Conservation (phyloP, 371 early-diverging fungal genomes). For the Mortierella sp. region DNA sequence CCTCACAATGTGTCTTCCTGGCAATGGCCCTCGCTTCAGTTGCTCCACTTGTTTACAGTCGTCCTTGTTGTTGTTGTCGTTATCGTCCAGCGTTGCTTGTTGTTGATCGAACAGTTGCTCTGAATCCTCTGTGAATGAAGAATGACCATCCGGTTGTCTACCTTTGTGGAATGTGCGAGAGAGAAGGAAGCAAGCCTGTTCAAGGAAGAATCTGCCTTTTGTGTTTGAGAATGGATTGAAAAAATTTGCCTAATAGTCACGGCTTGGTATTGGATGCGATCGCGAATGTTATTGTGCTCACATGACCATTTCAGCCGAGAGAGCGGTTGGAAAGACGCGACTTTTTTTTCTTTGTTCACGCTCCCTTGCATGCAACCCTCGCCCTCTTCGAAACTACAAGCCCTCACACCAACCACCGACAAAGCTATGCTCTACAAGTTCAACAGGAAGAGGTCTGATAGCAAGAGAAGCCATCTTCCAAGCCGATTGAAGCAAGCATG, state of each 20-base stretch:
- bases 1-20: neutral
- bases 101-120: neutral
- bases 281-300: neutral
- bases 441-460: too few relatives aligned
- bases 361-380: too few relatives aligned
- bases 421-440: too few relatives aligned
- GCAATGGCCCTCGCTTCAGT: neutral
- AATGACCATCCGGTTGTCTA: slow-evolving; percentile 19
- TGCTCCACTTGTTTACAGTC: neutral
- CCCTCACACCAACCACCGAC: too few relatives aligned
- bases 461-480: too few relatives aligned
- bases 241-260: neutral
- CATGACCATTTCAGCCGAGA: too few relatives aligned
- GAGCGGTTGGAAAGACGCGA: too few relatives aligned
- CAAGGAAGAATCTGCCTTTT: neutral
- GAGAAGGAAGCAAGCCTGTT: slow-evolving; percentile 33
- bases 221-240: slow-evolving; percentile 1
- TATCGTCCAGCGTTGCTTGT: neutral
- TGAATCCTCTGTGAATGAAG: neutral
- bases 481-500: too few relatives aligned
- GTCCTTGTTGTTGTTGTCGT: neutral
- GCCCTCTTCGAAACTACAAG: too few relatives aligned
- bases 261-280: neutral
- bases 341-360: too few relatives aligned
- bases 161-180: slow-evolving; percentile 58